These are phyloP conservation scores for Corylus americana DNA, from an alignment of 306 rosid genomes.

Conservation along the genomic window DNA sequence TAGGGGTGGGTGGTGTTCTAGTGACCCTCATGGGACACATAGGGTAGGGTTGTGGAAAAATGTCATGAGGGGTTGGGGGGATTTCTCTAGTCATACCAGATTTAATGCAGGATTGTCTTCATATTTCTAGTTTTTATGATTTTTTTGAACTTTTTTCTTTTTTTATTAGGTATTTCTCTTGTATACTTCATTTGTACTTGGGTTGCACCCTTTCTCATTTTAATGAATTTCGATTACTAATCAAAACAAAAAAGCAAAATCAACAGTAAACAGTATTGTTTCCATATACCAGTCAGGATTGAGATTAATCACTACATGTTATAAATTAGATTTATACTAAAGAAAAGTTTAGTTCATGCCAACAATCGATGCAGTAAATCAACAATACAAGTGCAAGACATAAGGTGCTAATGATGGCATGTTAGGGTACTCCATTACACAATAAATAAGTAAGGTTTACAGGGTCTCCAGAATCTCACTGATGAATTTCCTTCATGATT, in stretches of 20 bases:
- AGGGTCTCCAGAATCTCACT: conserved; percentile 39
- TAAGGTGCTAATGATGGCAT: not conserved
- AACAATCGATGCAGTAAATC: conserved; percentile 4
- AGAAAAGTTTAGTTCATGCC: conserved; percentile 11
- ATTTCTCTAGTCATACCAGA: no score
- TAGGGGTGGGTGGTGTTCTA: no score
- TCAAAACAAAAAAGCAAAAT: not conserved
- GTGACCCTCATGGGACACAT: no score
- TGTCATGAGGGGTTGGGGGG: no score
- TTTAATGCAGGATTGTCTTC: no score
- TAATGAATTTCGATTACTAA: no score
- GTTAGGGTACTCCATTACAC: not conserved
- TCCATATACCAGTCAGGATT: not conserved
- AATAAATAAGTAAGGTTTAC: conserved; percentile 7
- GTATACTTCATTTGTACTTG: no score
- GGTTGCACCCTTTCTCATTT: no score
- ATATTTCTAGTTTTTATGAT: no score
- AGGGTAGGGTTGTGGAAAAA: no score
- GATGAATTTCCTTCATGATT: conserved; percentile 28
- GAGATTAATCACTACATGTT: conserved; percentile 4
- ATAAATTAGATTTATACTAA: not conserved
- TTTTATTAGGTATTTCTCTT: no score
- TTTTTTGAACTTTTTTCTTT: no score
- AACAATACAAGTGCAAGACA: not conserved
- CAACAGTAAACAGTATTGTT: not conserved